Conservation (phyloP, 129 eudicot genomes). For the Escallonia rubra region DNA sequence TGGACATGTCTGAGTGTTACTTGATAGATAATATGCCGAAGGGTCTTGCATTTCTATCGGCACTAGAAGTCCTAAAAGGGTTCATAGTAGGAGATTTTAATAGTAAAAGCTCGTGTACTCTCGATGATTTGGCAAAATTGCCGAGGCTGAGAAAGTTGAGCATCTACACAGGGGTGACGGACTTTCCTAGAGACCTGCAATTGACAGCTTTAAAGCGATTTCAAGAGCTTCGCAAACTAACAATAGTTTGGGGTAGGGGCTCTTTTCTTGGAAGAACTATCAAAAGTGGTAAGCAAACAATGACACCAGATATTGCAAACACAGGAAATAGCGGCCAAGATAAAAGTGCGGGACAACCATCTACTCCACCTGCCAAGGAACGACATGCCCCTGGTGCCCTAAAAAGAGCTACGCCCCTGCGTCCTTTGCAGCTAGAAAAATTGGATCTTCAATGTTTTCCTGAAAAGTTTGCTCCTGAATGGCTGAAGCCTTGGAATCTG, state of each 20-base stretch:
- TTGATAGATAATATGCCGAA: conserved; percentile 20
- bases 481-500: neutral
- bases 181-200: conserved; percentile 11
- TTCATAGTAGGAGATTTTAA: conserved; percentile 11
- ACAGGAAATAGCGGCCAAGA: conserved; percentile 1
- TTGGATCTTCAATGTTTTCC: conserved; percentile 28
- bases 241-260: conserved; percentile 19
- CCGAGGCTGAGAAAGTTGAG: conserved; percentile 12
- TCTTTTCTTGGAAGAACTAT: too few species aligned
- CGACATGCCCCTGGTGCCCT: neutral
- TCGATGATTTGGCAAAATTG: conserved; percentile 14
- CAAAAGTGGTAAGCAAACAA: too few species aligned
- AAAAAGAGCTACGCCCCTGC: neutral
- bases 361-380: neutral
- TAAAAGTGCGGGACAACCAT: neutral
- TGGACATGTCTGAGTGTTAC: conserved; percentile 31
- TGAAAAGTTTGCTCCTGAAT: neutral
- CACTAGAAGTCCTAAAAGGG: conserved; percentile 22
- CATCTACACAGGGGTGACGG: conserved; percentile 4
- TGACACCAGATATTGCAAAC: too few species aligned
- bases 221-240: conserved; percentile 12
- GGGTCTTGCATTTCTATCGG: conserved; percentile 2
- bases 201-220: neutral
- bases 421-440: conserved; percentile 6
- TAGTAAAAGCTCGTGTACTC: conserved; percentile 5